Evolutionary conservation across 1,139 yeast species (phyloP).

Genomic region (Pichia sp.): DNA sequence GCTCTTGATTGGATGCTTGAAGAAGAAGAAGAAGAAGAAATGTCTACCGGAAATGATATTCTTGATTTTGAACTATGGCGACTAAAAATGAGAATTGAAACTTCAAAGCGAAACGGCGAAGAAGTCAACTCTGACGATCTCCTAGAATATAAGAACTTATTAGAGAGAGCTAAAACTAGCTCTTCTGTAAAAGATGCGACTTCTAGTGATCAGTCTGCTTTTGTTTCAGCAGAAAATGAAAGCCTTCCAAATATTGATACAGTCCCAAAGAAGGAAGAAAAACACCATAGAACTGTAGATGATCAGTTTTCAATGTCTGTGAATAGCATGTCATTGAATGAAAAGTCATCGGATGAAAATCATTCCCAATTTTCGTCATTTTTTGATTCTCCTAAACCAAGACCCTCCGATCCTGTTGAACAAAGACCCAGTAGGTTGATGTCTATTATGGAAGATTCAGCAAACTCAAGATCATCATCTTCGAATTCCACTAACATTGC

Average conservation of each 20-base stretch:
- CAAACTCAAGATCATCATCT: no score
- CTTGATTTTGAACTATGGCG: slow-evolving; percentile 72
- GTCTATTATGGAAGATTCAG: slow-evolving; percentile 11
- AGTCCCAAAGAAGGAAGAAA: not conserved
- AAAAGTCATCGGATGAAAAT: not conserved
- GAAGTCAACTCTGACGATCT: slow-evolving; percentile 26
- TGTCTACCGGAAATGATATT: slow-evolving; percentile 42
- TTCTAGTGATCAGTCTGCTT: no score
- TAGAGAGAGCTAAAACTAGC: no score
- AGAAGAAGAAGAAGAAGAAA: slow-evolving; percentile 18
- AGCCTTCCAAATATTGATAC: not conserved
- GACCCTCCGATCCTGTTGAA: not conserved
- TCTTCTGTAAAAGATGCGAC: no score
- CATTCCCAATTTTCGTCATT: slow-evolving; percentile 21
- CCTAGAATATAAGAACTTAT: no score
- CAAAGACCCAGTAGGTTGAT: slow-evolving; percentile 16
- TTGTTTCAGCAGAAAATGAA: not conserved
- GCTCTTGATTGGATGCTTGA: slow-evolving; percentile 47
- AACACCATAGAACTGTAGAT: slow-evolving; percentile 2
- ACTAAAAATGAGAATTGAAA: slow-evolving; percentile 49
- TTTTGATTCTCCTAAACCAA: slow-evolving; percentile 6
- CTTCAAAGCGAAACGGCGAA: slow-evolving; percentile 44
- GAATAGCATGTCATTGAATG: not conserved
- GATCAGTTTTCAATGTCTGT: slow-evolving; percentile 6
- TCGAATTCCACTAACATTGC: not conserved